phyloP scores from a whole-genome alignment of 495 filamentous ascomycete species.

The Neurospora sp. region DNA sequence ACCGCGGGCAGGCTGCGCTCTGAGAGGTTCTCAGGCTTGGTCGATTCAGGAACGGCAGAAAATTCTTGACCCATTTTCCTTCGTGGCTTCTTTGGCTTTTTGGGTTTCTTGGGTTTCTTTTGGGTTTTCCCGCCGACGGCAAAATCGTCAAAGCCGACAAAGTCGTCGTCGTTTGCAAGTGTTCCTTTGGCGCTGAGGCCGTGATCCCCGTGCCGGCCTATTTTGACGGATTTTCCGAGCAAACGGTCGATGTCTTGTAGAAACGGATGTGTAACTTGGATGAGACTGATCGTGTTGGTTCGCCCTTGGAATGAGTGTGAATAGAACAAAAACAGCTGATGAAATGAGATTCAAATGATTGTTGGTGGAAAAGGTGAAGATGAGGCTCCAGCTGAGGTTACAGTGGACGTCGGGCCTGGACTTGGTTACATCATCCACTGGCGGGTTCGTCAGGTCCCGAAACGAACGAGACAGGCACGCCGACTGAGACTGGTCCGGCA shows the following conservation, averaged over 20 bases:
- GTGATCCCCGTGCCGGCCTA: slow-evolving; percentile 12
- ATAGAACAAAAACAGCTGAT: neutral
- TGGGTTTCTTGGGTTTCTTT: slow-evolving; percentile 15
- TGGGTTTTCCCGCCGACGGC: neutral
- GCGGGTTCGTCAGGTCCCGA: neutral
- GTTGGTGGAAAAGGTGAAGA: neutral
- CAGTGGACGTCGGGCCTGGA: neutral
- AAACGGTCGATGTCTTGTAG: neutral
- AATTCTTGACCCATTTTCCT: slow-evolving; percentile 37
- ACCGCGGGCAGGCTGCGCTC: slow-evolving; percentile 59
- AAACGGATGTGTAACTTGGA: neutral
- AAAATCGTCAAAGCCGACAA: slow-evolving; percentile 8
- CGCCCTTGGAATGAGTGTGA: neutral
- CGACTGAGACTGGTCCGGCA: neutral
- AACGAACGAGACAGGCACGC: neutral
- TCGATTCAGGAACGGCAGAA: slow-evolving; percentile 51
- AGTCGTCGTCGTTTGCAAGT: slow-evolving; percentile 3
- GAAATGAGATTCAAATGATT: neutral
- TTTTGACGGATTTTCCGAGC: slow-evolving; percentile 8
- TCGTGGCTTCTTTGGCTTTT: slow-evolving; percentile 10
- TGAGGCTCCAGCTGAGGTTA: neutral
- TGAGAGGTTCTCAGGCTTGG: slow-evolving; percentile 52
- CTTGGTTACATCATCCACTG: neutral
- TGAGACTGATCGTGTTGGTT: neutral
- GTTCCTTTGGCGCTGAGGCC: slow-evolving; percentile 7